These are phyloP conservation scores for Helminthosporium solani DNA, from an alignment of 2,329 filamentous ascomycete genomes.

Conservation along the genomic window DNA sequence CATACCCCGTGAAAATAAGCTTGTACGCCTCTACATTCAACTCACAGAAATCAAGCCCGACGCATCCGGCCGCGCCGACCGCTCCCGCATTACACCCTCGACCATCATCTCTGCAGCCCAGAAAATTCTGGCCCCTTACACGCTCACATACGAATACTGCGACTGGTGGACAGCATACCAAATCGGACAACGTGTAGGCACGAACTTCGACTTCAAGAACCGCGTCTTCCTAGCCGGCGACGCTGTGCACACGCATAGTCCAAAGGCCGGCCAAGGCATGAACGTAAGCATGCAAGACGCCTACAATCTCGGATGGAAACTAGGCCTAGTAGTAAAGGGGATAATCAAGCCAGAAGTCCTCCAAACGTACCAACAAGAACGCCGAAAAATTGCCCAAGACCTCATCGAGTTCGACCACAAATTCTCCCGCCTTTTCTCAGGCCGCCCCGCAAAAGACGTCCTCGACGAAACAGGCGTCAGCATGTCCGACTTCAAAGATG, in stretches of 20 bases:
- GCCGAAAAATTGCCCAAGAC: slow-evolving; percentile 62
- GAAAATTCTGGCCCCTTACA: slow-evolving; percentile 67
- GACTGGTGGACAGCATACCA: slow-evolving; percentile 70
- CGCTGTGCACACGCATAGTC: slow-evolving; percentile 59
- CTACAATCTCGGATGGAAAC: slow-evolving; percentile 61
- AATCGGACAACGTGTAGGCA: slow-evolving; percentile 65
- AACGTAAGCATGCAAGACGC: slow-evolving; percentile 70
- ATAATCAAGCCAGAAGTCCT: slow-evolving; percentile 45
- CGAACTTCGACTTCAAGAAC: slow-evolving; percentile 56
- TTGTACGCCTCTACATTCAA: slow-evolving; percentile 67
- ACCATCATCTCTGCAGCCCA: slow-evolving; percentile 64
- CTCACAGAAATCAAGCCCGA: slow-evolving; percentile 53
- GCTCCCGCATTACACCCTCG: slow-evolving; percentile 63
- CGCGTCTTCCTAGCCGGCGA: slow-evolving; percentile 71
- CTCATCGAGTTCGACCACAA: slow-evolving; percentile 60
- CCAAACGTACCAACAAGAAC: slow-evolving; percentile 55
- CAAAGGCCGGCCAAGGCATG: slow-evolving; percentile 71
- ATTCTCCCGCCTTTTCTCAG: slow-evolving; percentile 50
- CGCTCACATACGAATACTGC: slow-evolving; percentile 62
- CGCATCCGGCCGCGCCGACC: slow-evolving; percentile 52
- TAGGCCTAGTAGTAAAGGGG: slow-evolving; percentile 52
- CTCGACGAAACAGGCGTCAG: slow-evolving; percentile 62
- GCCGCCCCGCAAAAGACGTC: slow-evolving; percentile 57
- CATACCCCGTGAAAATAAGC: slow-evolving; percentile 63
- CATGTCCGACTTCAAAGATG: slow-evolving; percentile 63